Evolutionary conservation across 1,284 basidiomycete species (phyloP).

Genomic region (Ustilago sp.): DNA sequence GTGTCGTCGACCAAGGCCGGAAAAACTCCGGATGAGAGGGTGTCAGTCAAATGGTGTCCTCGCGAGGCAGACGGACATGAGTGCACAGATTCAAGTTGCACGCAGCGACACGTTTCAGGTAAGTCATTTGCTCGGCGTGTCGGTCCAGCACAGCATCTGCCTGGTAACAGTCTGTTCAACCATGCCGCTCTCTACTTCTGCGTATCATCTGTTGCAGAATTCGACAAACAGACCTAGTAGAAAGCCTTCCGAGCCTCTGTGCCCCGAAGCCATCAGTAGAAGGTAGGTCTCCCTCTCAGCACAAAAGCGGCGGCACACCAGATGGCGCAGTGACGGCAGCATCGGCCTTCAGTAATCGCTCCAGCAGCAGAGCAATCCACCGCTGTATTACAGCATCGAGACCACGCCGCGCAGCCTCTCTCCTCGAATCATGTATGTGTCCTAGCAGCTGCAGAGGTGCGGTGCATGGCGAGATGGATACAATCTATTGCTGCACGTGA

Average conservation of each 20-base stretch:
- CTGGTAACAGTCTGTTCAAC: background rate
- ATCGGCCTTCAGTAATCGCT: background rate
- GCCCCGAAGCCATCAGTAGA: background rate
- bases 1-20: background rate
- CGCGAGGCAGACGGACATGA: slow-evolving; percentile 32
- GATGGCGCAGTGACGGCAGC: background rate
- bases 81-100: slow-evolving; percentile 16
- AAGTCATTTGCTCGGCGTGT: slow-evolving; percentile 5
- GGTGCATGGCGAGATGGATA: slow-evolving; percentile 1
- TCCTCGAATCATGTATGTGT: background rate
- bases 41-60: slow-evolving; percentile 35
- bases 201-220: background rate
- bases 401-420: background rate
- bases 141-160: background rate
- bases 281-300: slow-evolving; percentile 8
- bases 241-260: background rate
- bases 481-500: background rate
- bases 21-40: slow-evolving; percentile 9
- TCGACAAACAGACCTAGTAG: background rate
- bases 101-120: slow-evolving; percentile 32
- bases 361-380: background rate
- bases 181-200: background rate
- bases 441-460: background rate
- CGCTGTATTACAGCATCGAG: background rate
- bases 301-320: background rate